Conservation (phyloP, 371 early-diverging fungal species). For the Nematocida homosporus region DNA sequence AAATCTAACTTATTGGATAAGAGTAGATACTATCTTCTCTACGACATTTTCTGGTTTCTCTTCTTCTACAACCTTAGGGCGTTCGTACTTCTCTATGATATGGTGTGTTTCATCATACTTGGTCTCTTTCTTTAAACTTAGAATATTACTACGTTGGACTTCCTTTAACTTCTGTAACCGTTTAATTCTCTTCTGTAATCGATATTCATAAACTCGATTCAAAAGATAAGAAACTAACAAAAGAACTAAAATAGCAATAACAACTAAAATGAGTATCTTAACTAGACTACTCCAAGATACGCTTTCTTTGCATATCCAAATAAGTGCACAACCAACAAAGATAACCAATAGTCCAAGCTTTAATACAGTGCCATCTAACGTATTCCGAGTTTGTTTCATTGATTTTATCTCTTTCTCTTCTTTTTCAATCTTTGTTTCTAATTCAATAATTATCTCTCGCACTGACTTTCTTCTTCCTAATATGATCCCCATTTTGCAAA, state of each 20-base stretch:
- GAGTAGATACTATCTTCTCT: constrained; percentile 19
- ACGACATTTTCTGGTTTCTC: constrained; percentile 44
- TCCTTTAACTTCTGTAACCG: constrained; percentile 21
- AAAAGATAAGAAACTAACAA: constrained; percentile 13
- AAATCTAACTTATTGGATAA: constrained; percentile 13
- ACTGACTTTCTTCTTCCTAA: constrained; percentile 38
- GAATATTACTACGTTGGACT: constrained; percentile 23
- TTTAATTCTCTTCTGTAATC: constrained; percentile 23
- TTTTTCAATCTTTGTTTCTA: constrained; percentile 55
- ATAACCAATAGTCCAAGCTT: constrained; percentile 30
- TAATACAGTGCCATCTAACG: constrained; percentile 27
- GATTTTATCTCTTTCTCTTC: constrained; percentile 51
- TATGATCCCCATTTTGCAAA: constrained; percentile 42
- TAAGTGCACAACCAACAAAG: constrained; percentile 46
- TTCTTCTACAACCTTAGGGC: constrained; percentile 6
- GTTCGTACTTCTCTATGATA: constrained; percentile 39
- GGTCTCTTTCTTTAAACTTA: constrained; percentile 25
- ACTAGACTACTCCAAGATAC: constrained; percentile 48
- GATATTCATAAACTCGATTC: constrained; percentile 9
- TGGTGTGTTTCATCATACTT: constrained; percentile 51
- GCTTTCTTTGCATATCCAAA: constrained; percentile 61
- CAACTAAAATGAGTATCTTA: constrained; percentile 9
- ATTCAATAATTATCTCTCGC: constrained; percentile 16
- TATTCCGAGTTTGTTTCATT: constrained; percentile 10
- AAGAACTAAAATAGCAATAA: constrained; percentile 25